These are phyloP conservation scores for Eimeria praecox DNA, from an alignment of 169 alveolate species.

Conservation along the genomic window DNA sequence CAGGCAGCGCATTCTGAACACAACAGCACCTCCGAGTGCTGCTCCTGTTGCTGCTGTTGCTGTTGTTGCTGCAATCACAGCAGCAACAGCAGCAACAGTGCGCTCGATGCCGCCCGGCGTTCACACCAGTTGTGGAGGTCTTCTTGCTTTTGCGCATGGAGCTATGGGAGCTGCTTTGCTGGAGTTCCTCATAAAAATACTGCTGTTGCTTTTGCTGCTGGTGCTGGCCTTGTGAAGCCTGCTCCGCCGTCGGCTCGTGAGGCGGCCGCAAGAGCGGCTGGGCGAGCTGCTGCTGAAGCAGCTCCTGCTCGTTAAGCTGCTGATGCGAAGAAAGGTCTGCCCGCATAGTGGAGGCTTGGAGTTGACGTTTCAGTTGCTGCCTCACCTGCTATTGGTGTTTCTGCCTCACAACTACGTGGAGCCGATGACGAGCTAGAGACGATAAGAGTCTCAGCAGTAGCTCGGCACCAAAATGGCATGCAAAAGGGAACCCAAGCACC, in stretches of 20 bases:
- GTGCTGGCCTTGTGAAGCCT: not conserved
- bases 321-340: not conserved
- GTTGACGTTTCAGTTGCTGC: slow-evolving; percentile 37
- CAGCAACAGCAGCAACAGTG: slow-evolving; percentile 60
- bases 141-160: not conserved
- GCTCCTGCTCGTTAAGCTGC: not conserved
- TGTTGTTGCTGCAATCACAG: not conserved
- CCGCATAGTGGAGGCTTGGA: slow-evolving; percentile 1
- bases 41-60: slow-evolving; percentile 26
- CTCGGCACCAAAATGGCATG: not conserved
- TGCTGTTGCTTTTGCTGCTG: slow-evolving; percentile 33
- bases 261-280: slow-evolving; percentile 36
- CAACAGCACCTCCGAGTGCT: not conserved
- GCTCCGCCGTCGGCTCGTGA: not conserved
- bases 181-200: slow-evolving; percentile 8
- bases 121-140: not conserved
- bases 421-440: not conserved
- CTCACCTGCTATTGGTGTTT: not conserved
- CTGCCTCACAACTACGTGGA: not conserved
- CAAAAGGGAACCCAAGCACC: not conserved
- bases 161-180: slow-evolving; percentile 32
- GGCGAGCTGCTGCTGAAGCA: slow-evolving; percentile 38
- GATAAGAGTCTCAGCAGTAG: not conserved
- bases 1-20: not conserved
- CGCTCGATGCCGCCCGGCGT: not conserved